Evolutionary conservation across 495 filamentous ascomycete species (phyloP), one percentile per base, ranked within the genome.

Genomic region (Neurospora pannonica): DNA sequence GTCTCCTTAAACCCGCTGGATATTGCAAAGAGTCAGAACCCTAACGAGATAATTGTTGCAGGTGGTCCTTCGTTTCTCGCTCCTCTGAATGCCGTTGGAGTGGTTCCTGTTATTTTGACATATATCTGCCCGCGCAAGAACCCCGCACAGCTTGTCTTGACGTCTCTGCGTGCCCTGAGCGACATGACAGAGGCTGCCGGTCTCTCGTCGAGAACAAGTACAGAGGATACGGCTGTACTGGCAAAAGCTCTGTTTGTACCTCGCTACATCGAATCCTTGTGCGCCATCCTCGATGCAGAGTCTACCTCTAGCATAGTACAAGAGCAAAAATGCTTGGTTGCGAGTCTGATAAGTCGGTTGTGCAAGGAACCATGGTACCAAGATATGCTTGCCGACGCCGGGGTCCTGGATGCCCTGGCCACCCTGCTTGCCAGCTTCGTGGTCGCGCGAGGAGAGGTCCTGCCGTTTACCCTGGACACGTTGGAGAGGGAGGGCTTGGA

Each of bases 331-430:
- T 48, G 84, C 92, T 40, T 80, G 10, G 87, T 90, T 4, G 88
- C 91, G 38, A 85, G 88, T 38, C 84, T 98, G 72, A 90, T 98
- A 74, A 84, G 77, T 73, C 78, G 73, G 67, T 82, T 93, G 60
- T 94, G 92, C 79, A 87, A 81, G 15, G 88, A 90, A 72, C 90
- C 93, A 75, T 80, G 81, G 2, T 92, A 97, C 72, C 93, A 92
- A 79, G 87, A 88, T 40, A 78, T 86, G 19, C 79, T 98, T 72
- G 89, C 91, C n/a, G 89, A 89, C 46, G 85, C 84, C 17, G 91
- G 93, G 24, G 87, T 97, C 11, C 84, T 98, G 71, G 93, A 97
- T 80, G 89, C 91, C 17, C 86, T 99, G 38, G 93, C 93, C 13
- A 86, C 90, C 15, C 91, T 90, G 74, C 81, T 98, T 73, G 93